A percentile compares a stretch with the other conserved stretches of the same genome.
Evolutionary conservation across 2,329 filamentous ascomycete species (phyloP).

Genomic region (Lizonia empirigonia): DNA sequence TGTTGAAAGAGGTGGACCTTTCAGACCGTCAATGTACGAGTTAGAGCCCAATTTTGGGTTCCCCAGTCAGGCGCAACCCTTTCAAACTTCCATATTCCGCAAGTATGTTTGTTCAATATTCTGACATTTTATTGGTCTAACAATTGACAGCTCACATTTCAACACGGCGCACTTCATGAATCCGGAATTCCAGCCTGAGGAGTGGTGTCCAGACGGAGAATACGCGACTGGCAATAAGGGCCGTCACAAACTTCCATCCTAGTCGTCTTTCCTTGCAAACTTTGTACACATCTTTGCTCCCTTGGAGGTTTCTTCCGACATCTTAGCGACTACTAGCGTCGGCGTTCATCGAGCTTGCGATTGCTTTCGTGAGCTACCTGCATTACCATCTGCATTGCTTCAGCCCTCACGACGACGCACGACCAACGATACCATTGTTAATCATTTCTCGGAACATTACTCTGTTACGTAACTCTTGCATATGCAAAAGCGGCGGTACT

Average conservation of each 20-base stretch:
- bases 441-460: conserved; percentile 38
- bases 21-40: conserved; percentile 55
- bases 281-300: conserved; percentile 27
- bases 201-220: conserved; percentile 57
- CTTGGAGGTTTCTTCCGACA: conserved; percentile 39
- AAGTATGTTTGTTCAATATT: conserved; percentile 47
- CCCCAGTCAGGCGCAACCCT: conserved; percentile 48
- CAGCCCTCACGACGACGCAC: conserved; percentile 39
- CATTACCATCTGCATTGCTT: conserved; percentile 41
- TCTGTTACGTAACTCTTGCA: conserved; percentile 31
- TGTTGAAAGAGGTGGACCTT: conserved; percentile 48
- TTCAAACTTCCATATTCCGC: conserved; percentile 57
- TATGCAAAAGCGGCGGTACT: conserved; percentile 38
- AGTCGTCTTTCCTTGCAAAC: conserved; percentile 22
- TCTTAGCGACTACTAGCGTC: conserved; percentile 46
- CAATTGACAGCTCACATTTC: conserved; percentile 52
- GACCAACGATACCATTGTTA: conserved; percentile 46
- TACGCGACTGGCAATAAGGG: conserved; percentile 49
- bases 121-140: conserved; percentile 19
- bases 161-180: conserved; percentile 60
- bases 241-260: conserved; percentile 46
- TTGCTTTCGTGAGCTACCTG: conserved; percentile 35
- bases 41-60: conserved; percentile 51
- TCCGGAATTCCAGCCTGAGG: conserved; percentile 59
- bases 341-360: conserved; percentile 44